phyloP scores from a whole-genome alignment of 257 asterid genomes.

The Ilex aquifolium region DNA sequence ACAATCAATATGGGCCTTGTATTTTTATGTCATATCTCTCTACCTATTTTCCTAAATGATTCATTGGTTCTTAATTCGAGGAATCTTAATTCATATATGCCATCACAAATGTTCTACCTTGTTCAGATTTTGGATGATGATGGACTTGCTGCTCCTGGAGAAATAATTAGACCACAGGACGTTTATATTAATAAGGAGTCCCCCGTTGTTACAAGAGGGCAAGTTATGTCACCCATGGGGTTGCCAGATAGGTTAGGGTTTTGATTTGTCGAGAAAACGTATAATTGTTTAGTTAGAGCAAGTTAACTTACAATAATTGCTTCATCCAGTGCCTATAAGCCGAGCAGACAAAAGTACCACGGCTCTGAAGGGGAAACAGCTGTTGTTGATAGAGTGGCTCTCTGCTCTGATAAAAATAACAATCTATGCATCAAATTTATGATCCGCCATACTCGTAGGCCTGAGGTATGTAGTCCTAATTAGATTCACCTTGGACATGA shows the following conservation, averaged over 20 bases:
- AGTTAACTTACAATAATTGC: constrained; percentile 11
- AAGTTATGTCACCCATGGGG: constrained; percentile 15
- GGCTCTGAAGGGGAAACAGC: constrained; percentile 81
- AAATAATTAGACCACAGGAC: constrained; percentile 62
- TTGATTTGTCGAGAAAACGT: background rate
- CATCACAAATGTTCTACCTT: constrained; percentile 14
- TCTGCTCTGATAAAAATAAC: constrained; percentile 60
- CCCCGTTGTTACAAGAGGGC: constrained; percentile 45
- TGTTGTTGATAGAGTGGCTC: constrained; percentile 81
- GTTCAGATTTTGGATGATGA: constrained; percentile 81
- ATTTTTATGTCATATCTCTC: too few relatives aligned
- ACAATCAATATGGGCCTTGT: too few relatives aligned
- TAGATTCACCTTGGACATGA: background rate
- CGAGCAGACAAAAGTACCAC: constrained; percentile 47
- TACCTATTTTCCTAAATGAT: too few relatives aligned
- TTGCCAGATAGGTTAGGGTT: constrained; percentile 52
- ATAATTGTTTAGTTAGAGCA: background rate
- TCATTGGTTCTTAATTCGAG: background rate
- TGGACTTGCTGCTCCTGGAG: constrained; percentile 97
- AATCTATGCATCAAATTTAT: constrained; percentile 62
- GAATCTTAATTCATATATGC: constrained; percentile 5
- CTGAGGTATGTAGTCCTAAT: constrained; percentile 54
- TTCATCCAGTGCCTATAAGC: constrained; percentile 48
- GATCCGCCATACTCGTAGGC: constrained; percentile 97
- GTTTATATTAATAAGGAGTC: constrained; percentile 67